These are phyloP conservation scores for Pestalotiopsis sp. DNA, from an alignment of 2,329 filamentous ascomycete species.

Conservation along the genomic window DNA sequence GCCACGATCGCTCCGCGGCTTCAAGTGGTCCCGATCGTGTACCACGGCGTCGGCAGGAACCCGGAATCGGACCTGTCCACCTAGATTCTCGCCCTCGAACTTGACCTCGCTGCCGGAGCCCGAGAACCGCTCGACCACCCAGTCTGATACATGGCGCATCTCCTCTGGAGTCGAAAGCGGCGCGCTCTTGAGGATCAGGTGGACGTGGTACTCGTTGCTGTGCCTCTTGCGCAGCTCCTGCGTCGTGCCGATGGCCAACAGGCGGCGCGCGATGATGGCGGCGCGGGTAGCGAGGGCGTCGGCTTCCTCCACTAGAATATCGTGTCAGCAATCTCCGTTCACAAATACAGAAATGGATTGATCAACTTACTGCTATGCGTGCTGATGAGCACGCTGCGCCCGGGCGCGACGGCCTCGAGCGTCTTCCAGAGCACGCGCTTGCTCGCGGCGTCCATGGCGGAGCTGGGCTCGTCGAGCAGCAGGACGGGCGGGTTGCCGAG, in stretches of 20 bases:
- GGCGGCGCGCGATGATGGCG: slow-evolving; percentile 50
- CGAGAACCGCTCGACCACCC: slow-evolving; percentile 54
- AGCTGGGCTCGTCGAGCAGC: slow-evolving; percentile 77
- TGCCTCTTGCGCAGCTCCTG: slow-evolving; percentile 26
- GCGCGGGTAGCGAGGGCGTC: slow-evolving; percentile 72
- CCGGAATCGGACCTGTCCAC: slow-evolving; percentile 68
- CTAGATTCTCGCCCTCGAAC: slow-evolving; percentile 61
- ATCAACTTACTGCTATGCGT: slow-evolving; percentile 59
- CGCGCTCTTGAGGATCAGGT: slow-evolving; percentile 26
- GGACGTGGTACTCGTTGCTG: slow-evolving; percentile 30
- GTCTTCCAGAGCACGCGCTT: slow-evolving; percentile 80
- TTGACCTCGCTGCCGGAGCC: slow-evolving; percentile 43
- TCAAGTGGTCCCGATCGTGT: slow-evolving; percentile 3
- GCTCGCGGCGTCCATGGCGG: slow-evolving; percentile 71
- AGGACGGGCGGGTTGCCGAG: slow-evolving; percentile 76
- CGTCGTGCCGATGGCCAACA: slow-evolving; percentile 28
- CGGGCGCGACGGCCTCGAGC: slow-evolving; percentile 64
- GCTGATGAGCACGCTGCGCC: slow-evolving; percentile 70
- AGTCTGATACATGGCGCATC: slow-evolving; percentile 34
- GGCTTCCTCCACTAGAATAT: slow-evolving; percentile 71
- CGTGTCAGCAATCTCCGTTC: neutral
- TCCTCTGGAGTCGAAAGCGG: slow-evolving; percentile 22
- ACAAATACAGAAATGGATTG: no score
- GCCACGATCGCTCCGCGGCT: neutral
- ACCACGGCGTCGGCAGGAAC: slow-evolving; percentile 46